Percentiles rank a stretch among this genome's conserved stretches.
Conservation (phyloP, 73 alveolate genomes). For the Paramecium pentaurelia region DNA sequence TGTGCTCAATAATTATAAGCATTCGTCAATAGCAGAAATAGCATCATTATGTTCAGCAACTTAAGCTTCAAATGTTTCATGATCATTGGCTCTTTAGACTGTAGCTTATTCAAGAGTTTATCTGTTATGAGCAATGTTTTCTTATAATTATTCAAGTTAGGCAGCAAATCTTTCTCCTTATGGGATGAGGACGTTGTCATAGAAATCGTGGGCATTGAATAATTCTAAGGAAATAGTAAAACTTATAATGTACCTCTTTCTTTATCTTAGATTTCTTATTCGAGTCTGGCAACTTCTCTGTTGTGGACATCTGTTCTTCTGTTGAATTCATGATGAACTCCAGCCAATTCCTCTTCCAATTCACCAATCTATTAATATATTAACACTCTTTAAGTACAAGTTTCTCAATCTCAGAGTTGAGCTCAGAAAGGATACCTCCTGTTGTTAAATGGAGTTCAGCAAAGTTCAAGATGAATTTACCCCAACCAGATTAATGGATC, state of each 20-base stretch:
- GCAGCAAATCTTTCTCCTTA: constrained; percentile 41
- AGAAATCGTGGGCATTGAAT: constrained; percentile 53
- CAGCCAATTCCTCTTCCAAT: constrained; percentile 16
- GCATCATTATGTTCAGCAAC: constrained; percentile 29
- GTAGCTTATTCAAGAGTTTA: background rate
- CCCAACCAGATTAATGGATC: constrained; percentile 37
- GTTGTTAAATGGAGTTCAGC: constrained; percentile 41
- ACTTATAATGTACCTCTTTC: constrained; percentile 1
- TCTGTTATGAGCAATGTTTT: constrained; percentile 38
- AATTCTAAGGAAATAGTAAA: background rate
- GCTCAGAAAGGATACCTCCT: constrained; percentile 10
- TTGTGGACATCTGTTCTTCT: constrained; percentile 47
- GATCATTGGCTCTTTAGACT: constrained; percentile 22
- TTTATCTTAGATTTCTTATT: constrained; percentile 46
- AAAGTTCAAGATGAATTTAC: constrained; percentile 26
- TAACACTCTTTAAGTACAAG: background rate
- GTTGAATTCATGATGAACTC: constrained; percentile 1
- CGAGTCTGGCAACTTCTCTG: constrained; percentile 50
- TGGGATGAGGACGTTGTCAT: constrained; percentile 47
- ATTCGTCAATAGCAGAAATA: constrained; percentile 20
- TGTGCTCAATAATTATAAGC: background rate
- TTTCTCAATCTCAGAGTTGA: constrained; percentile 10
- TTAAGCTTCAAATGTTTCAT: background rate
- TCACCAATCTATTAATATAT: background rate
- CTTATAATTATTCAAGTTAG: constrained; percentile 31